Percentiles rank a stretch among this genome's conserved stretches.
These are phyloP conservation scores for Sideroxylon spinosum DNA, from an alignment of 179 eudicot genomes.

Conservation along the genomic window DNA sequence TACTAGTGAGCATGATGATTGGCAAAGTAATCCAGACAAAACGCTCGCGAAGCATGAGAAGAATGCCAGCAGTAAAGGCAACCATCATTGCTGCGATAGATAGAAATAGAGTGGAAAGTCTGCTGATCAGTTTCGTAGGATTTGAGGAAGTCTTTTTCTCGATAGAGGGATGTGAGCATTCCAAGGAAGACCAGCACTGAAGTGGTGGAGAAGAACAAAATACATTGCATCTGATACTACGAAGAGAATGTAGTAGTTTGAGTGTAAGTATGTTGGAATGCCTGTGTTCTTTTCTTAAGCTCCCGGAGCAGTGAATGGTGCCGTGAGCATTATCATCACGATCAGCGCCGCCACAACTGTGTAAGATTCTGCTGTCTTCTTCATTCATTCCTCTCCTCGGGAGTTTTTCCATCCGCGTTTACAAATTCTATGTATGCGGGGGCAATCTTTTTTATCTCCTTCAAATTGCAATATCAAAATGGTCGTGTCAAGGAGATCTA, in stretches of 20 bases:
- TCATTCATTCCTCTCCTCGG: not conserved
- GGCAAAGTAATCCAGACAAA: not conserved
- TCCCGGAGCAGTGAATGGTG: not conserved
- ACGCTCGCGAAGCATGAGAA: not conserved
- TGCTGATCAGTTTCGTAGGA: not conserved
- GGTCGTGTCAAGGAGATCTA: too few species aligned
- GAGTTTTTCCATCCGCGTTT: not conserved
- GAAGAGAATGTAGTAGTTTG: not conserved
- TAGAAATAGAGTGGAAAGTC: not conserved
- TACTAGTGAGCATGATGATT: not conserved
- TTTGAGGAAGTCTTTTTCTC: not conserved
- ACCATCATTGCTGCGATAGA: not conserved
- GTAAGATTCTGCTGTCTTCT: not conserved
- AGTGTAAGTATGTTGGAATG: not conserved
- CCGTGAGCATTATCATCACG: not conserved
- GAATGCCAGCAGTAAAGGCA: not conserved
- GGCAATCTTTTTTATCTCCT: not conserved
- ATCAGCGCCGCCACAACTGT: not conserved
- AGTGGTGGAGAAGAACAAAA: not conserved
- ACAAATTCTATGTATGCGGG: not conserved
- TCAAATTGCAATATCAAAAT: not conserved
- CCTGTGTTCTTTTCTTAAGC: not conserved
- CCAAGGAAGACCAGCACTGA: not conserved
- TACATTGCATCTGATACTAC: not conserved
- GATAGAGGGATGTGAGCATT: not conserved